Base-by-base conservation (phyloP, 768 basidiomycete genomes). In the Tylopilus rubrobrunneus region DNA sequence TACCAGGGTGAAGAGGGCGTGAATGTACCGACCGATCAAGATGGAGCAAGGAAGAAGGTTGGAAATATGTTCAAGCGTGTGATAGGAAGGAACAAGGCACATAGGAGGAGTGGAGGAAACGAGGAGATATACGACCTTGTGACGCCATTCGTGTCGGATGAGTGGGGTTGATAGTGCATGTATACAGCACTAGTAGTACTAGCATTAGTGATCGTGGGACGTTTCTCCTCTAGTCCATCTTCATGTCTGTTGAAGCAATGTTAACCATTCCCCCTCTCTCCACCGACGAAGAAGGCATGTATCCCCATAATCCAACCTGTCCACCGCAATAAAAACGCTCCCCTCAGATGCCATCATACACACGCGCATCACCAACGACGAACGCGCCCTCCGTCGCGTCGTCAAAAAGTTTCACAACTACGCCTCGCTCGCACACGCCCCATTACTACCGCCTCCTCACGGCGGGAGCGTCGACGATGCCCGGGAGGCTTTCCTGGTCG, bases 331-430 rank as follows among this genome's bases (percentile, higher is more conserved):
- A 31, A 31, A 40, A 49, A 57, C 45, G n/a, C 36, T 40, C 51
- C 17, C 28, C 50, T 21, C 58, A 92, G 91, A 93, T 72, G 79
- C 81, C 50, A 84, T 92, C 60, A 89, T 91, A 45, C 83, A 87
- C 63, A 79, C 86, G 1, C 82, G 91, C 49, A 90, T 92, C 58
- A 85, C 83, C 19, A 87, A 91, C 64, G 89, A 92, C 60, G 89
- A 92, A 70, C 82, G 87, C 14, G 82, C 84, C 23, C 75, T 93
- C 27, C 82, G 85, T 36, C 83, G 89, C 42, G 80, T 92, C 33
- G 82, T 89, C 53, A 89, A 89, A 73, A 88, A 86, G 67, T 92
- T 91, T 66, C 86, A 89, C 73, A 78, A 73, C 56, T 91, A 90
- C 59, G 77, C 83, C 17, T 75, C 82, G 5, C 72, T 83, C 5